phyloP scores from a whole-genome alignment of 176 grass and related monocot genomes.

The Aegilops longissima region DNA sequence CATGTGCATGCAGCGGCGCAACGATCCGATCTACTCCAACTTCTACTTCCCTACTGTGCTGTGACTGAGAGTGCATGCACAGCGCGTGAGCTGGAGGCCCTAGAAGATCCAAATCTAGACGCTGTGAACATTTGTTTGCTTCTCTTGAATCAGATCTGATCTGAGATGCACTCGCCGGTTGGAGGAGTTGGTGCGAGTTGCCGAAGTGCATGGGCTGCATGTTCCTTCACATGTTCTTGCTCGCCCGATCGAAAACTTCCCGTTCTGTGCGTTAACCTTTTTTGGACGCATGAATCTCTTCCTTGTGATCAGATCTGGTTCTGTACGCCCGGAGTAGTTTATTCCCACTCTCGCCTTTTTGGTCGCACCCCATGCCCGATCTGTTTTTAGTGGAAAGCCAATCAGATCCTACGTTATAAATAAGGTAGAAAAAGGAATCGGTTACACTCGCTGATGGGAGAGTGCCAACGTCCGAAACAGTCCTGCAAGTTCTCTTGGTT shows the following conservation, averaged over 20 bases:
- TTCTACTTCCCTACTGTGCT: background rate
- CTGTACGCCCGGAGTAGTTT: background rate
- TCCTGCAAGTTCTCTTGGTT: background rate
- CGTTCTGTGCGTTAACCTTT: background rate
- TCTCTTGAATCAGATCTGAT: conserved; percentile 8
- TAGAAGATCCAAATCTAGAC: background rate
- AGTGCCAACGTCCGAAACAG: background rate
- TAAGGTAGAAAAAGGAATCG: background rate
- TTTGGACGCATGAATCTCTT: background rate
- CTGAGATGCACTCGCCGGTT: background rate
- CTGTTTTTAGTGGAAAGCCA: background rate
- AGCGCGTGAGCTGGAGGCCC: background rate
- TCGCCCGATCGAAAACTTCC: background rate
- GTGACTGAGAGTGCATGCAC: background rate
- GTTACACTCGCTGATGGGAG: background rate
- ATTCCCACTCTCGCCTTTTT: background rate
- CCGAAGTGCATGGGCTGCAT: background rate
- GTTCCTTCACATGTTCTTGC: background rate
- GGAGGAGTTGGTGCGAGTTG: too few relatives aligned
- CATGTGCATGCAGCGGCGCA: background rate
- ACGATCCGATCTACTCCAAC: background rate
- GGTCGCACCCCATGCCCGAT: background rate
- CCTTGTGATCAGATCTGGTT: background rate
- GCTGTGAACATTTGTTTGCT: background rate
- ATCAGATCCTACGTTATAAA: background rate